Percentiles rank a stretch among this genome's conserved stretches.
phyloP scores from a whole-genome alignment of 805 yeast genomes.

The Blastobotrys parvus region DNA sequence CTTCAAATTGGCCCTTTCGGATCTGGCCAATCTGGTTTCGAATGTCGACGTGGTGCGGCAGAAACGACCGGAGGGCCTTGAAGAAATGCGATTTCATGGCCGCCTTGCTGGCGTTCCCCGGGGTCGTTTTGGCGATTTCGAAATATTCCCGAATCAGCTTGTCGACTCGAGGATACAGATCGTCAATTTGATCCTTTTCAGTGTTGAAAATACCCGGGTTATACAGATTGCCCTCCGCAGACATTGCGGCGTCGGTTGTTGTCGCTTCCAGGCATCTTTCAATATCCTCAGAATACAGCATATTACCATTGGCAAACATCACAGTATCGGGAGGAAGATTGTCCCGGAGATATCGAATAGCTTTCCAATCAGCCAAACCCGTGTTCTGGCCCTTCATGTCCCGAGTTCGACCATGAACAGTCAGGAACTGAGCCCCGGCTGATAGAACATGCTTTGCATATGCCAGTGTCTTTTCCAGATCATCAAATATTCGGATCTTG shows the following conservation, averaged over 20 bases:
- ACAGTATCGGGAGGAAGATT: slow-evolving; percentile 77
- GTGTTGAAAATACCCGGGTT: slow-evolving; percentile 81
- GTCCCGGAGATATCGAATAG: slow-evolving; percentile 65
- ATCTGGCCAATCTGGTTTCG: slow-evolving; percentile 61
- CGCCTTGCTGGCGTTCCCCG: slow-evolving; percentile 64
- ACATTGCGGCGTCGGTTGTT: slow-evolving; percentile 86
- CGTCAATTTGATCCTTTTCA: slow-evolving; percentile 39
- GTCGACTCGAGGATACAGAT: slow-evolving; percentile 80
- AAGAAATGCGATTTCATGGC: slow-evolving; percentile 93
- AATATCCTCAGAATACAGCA: slow-evolving; percentile 82
- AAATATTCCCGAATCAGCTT: slow-evolving; percentile 74
- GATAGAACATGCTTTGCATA: slow-evolving; percentile 83
- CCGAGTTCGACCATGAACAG: slow-evolving; percentile 92
- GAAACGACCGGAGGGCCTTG: slow-evolving; percentile 73
- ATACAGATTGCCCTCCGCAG: slow-evolving; percentile 90
- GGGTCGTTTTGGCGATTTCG: slow-evolving; percentile 59
- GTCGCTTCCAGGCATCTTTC: slow-evolving; percentile 56
- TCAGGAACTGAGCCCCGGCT: slow-evolving; percentile 93
- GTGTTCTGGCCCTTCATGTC: slow-evolving; percentile 97
- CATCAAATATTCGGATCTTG: slow-evolving; percentile 83
- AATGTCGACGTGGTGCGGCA: slow-evolving; percentile 67
- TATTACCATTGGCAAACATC: slow-evolving; percentile 89
- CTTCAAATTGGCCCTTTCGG: slow-evolving; percentile 37
- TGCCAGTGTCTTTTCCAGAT: slow-evolving; percentile 68
- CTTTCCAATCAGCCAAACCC: slow-evolving; percentile 91